Evolutionary conservation across 139 green algal species (phyloP), one percentile per base, ranked within the genome.

Genomic region (Tetraselmis chui): DNA sequence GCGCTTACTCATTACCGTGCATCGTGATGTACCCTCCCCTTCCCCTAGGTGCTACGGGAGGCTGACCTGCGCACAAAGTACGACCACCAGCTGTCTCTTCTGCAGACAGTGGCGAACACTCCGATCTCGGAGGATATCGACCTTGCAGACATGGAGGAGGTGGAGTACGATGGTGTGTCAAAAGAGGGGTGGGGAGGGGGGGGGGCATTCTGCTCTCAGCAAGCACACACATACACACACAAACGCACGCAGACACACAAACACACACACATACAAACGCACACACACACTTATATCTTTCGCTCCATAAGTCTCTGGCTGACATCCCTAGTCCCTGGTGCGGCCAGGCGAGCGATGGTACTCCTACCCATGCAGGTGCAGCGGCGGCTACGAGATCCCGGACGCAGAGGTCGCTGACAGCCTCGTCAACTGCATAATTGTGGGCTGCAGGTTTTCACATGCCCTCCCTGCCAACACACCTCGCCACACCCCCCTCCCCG

Each of bases 351-450:
- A 81, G 76, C 26, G 28, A 23, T 88, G 80, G 76, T 18, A 29
- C 31, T 26, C 76, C 30, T 88, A 76, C 67, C 84, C 84, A 67
- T 89, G 85, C 82, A 84, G 85, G 32, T 89, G 85, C 79, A 79
- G 85, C 23, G 85, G 80, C 58, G 2, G 24, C 1, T 89, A 78
- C n/a, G 24, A 67, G 45, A 67, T 67, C 11, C 45, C 67, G 28
- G 31, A 59, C 0, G 30, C 11, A 0, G 77, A 81, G 1, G 79
- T 67, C 5, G 45, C 5, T 18, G 18, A 18, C 45, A 67, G 11
- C 11, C 18, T 67, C 11, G 45, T 67, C 45, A 18, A 18, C 45
- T 67, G 45, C 18, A 67, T 67, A 25, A 5, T 67, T 5, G 11
- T 67, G 11, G 45, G 45, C 18, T 67, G 45, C 45, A 67, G 45